Conservation (phyloP, 1,139 yeast genomes). For the Suhomyces chickasaworum region DNA sequence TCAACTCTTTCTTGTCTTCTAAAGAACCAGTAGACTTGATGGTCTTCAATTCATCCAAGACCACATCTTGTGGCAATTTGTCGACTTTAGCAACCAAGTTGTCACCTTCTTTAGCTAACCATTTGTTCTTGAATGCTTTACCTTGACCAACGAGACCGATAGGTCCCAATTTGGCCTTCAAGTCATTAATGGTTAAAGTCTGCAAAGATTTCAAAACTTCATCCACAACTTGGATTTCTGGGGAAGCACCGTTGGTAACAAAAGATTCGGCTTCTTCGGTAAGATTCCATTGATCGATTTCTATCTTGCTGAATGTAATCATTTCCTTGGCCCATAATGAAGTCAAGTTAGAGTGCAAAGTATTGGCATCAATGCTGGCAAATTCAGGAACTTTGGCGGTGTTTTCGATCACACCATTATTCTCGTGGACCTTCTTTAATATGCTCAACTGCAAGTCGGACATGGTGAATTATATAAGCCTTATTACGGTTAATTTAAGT, state of each 20-base stretch:
- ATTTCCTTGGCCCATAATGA: constrained; percentile 85
- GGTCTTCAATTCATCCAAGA: constrained; percentile 62
- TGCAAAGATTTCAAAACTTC: constrained; percentile 76
- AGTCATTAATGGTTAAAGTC: constrained; percentile 82
- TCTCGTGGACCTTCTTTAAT: constrained; percentile 61
- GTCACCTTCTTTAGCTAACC: constrained; percentile 90
- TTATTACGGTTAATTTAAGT: neutral
- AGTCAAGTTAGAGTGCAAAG: constrained; percentile 72
- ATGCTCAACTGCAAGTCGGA: constrained; percentile 59
- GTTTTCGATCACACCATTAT: constrained; percentile 61
- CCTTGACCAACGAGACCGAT: constrained; percentile 94
- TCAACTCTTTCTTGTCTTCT: constrained; percentile 63
- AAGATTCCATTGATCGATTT: constrained; percentile 73
- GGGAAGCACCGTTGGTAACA: constrained; percentile 72
- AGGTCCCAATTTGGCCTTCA: constrained; percentile 72
- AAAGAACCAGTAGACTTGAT: constrained; percentile 62
- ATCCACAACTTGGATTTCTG: constrained; percentile 79
- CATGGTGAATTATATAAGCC: constrained; percentile 31
- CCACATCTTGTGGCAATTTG: constrained; percentile 62
- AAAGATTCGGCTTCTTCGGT: constrained; percentile 85
- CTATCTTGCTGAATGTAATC: constrained; percentile 73
- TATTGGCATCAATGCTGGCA: constrained; percentile 38
- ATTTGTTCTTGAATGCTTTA: constrained; percentile 96
- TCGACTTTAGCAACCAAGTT: constrained; percentile 62
- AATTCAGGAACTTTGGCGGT: constrained; percentile 59